Percentiles rank a stretch among this genome's conserved stretches.
phyloP scores from a whole-genome alignment of 352 stramenopile genomes.

The Globisporangium nunn region DNA sequence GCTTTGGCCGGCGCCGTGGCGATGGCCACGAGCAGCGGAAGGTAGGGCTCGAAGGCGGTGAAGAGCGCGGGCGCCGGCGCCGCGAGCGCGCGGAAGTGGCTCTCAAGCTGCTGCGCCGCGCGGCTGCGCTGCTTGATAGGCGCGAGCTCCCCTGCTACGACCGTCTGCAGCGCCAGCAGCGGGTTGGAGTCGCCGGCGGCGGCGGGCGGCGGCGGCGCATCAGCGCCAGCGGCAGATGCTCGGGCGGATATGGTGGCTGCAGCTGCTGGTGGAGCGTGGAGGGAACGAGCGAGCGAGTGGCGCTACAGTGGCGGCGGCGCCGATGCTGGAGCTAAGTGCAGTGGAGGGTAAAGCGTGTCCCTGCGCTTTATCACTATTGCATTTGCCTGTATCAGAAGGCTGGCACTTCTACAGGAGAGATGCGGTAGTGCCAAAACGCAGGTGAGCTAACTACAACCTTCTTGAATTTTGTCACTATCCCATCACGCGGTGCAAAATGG shows the following conservation, averaged over 20 bases:
- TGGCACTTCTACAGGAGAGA: too few relatives aligned
- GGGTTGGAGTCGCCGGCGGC: conserved; percentile 20
- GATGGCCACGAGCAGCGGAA: conserved; percentile 29
- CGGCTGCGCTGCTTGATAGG: conserved; percentile 30
- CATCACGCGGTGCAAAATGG: not conserved
- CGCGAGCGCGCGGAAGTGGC: conserved; percentile 22
- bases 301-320: too few relatives aligned
- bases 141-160: conserved; percentile 30
- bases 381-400: too few relatives aligned
- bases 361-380: too few relatives aligned
- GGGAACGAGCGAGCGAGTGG: not conserved
- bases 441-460: not conserved
- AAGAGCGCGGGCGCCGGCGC: conserved; percentile 18
- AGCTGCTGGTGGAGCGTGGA: too few relatives aligned
- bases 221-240: too few relatives aligned
- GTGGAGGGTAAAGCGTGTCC: too few relatives aligned
- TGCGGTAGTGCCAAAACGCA: not conserved
- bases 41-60: conserved; percentile 45
- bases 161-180: conserved; percentile 30
- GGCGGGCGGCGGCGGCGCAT: not conserved
- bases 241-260: not conserved
- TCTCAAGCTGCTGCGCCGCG: conserved; percentile 38
- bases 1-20: conserved; percentile 22
- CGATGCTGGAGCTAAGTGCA: too few relatives aligned
- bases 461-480: not conserved